Evolutionary conservation across 306 rosid genomes (phyloP).

Genomic region (Pterocarpus santalinus): DNA sequence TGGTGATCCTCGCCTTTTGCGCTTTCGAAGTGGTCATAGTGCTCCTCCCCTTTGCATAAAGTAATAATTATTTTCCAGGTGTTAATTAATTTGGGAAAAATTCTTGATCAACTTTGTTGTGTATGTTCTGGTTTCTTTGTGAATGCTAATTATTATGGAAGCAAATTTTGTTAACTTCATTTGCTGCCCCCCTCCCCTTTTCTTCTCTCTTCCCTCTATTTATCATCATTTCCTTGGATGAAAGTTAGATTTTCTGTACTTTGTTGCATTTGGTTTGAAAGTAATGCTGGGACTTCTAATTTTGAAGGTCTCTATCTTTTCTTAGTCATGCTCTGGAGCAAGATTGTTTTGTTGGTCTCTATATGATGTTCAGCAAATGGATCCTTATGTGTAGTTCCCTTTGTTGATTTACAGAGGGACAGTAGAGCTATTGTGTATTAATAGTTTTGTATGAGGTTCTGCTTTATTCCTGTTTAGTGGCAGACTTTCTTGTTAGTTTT

Average conservation of each 20-base stretch:
- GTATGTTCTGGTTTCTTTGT: neutral
- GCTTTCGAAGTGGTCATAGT: conserved; percentile 94
- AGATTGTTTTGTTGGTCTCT: conserved; percentile 33
- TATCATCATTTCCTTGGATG: conserved; percentile 5
- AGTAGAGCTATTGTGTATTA: conserved; percentile 19
- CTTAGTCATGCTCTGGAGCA: conserved; percentile 2
- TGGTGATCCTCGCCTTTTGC: conserved; percentile 89
- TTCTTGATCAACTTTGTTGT: neutral
- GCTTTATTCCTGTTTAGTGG: conserved; percentile 23
- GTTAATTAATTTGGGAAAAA: conserved; percentile 35
- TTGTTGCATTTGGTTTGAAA: conserved; percentile 15
- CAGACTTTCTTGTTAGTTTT: neutral
- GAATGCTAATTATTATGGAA: neutral
- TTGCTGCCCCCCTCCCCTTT: neutral
- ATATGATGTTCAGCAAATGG: conserved; percentile 14
- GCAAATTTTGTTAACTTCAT: neutral
- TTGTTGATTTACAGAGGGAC: neutral
- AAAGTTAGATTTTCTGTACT: neutral
- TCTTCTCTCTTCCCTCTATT: neutral
- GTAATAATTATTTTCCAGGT: conserved; percentile 58
- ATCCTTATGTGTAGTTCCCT: conserved; percentile 18
- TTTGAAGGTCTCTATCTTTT: conserved; percentile 8
- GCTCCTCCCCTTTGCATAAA: conserved; percentile 96
- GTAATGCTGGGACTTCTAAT: neutral
- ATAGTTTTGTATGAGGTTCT: conserved; percentile 9